These are phyloP conservation scores for Macrophomina pseudophaseolina DNA, from an alignment of 2,329 filamentous ascomycete species.

Conservation along the genomic window DNA sequence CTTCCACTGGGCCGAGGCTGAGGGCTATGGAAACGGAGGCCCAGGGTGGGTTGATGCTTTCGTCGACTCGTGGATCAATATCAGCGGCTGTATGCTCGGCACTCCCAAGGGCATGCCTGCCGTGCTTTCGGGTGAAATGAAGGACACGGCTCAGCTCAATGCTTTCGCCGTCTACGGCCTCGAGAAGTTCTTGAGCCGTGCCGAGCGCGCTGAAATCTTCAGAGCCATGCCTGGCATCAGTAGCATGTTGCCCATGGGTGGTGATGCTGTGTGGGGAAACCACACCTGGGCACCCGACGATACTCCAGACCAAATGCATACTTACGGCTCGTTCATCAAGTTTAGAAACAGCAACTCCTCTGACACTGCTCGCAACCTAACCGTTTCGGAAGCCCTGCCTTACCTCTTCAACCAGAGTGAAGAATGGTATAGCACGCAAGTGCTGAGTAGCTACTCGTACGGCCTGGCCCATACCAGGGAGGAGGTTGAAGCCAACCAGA, in stretches of 20 bases:
- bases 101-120: conserved; percentile 90
- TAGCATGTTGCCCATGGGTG: conserved; percentile 94
- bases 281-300: conserved; percentile 88
- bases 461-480: conserved; percentile 80
- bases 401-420: conserved; percentile 82
- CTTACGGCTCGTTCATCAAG: conserved; percentile 82
- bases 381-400: conserved; percentile 74
- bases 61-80: conserved; percentile 96
- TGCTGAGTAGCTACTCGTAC: conserved; percentile 80
- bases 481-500: conserved; percentile 73
- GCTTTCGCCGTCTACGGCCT: conserved; percentile 95
- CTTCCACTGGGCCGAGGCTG: conserved; percentile 80
- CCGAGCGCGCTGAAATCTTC: conserved; percentile 92
- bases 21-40: conserved; percentile 79
- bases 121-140: conserved; percentile 95
- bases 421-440: conserved; percentile 79
- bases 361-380: conserved; percentile 69
- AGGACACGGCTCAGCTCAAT: conserved; percentile 95
- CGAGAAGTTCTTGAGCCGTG: conserved; percentile 90
- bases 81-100: conserved; percentile 96
- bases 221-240: conserved; percentile 96
- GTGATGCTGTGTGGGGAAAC: conserved; percentile 94
- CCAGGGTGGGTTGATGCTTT: conserved; percentile 87
- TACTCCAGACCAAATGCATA: conserved; percentile 70
- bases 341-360: conserved; percentile 70